A percentile compares a stretch with the other conserved stretches of the same genome.
Evolutionary conservation across 306 rosid genomes (phyloP).

Genomic region (Dryas alaskensis): DNA sequence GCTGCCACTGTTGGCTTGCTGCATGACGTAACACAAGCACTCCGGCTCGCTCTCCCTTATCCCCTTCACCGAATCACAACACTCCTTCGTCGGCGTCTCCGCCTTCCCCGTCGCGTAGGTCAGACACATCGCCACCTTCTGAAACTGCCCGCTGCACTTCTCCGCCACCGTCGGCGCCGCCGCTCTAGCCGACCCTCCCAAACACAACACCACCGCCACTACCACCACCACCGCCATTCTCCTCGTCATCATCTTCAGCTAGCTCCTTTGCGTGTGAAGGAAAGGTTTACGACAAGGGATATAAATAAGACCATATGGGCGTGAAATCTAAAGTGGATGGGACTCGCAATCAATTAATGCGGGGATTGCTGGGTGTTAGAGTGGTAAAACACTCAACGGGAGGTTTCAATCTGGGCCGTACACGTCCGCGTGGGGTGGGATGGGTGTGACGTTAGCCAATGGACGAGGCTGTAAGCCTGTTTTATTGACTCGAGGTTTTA

Average conservation of each 20-base stretch:
- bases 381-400: too few relatives aligned
- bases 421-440: neutral
- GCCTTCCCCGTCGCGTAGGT: conserved; percentile 54
- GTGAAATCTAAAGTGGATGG: neutral
- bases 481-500: conserved; percentile 1
- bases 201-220: neutral
- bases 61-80: conserved; percentile 47
- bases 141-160: conserved; percentile 40
- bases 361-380: neutral
- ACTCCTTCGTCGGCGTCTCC: conserved; percentile 48
- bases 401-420: neutral
- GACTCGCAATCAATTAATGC: neutral
- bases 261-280: neutral
- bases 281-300: neutral
- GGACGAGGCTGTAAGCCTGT: neutral
- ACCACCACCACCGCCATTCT: neutral
- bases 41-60: conserved; percentile 54
- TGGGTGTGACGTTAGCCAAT: too few relatives aligned
- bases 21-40: conserved; percentile 73
- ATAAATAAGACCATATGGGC: neutral
- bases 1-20: conserved; percentile 56
- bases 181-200: neutral
- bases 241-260: neutral
- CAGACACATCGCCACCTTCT: conserved; percentile 55
- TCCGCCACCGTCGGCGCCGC: neutral